phyloP scores from a whole-genome alignment of 176 grass and related monocot genomes.

The Avena sativa region DNA sequence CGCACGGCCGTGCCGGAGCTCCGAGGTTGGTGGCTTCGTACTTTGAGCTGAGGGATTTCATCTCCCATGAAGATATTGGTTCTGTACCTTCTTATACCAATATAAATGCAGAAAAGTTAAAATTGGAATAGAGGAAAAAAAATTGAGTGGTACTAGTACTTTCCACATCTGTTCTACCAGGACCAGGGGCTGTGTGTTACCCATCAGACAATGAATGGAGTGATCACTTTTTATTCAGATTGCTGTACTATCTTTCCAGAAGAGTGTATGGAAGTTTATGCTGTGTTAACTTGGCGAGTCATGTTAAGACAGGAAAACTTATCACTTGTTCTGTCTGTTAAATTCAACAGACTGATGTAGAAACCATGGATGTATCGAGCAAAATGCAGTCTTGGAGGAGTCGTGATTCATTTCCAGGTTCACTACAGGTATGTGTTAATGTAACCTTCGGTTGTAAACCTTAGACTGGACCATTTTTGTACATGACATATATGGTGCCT shows the following conservation, averaged over 20 bases:
- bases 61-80: background rate
- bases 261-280: background rate
- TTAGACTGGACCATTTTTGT: background rate
- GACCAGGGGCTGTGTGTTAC: background rate
- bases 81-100: background rate
- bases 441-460: background rate
- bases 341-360: slow-evolving; percentile 13
- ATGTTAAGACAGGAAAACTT: background rate
- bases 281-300: background rate
- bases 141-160: background rate
- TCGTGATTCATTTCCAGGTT: slow-evolving; percentile 2
- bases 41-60: background rate
- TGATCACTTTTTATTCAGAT: background rate
- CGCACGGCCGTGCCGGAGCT: slow-evolving; percentile 3
- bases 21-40: slow-evolving; percentile 34
- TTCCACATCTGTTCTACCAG: background rate
- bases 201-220: background rate
- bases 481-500: background rate
- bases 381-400: background rate
- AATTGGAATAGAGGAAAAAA: background rate
- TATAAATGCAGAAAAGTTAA: background rate
- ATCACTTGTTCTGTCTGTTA: background rate
- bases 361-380: background rate
- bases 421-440: background rate
- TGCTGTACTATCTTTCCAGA: background rate